phyloP scores from a whole-genome alignment of 2,329 filamentous ascomycete genomes.

The Chaetomiaceae sp. region DNA sequence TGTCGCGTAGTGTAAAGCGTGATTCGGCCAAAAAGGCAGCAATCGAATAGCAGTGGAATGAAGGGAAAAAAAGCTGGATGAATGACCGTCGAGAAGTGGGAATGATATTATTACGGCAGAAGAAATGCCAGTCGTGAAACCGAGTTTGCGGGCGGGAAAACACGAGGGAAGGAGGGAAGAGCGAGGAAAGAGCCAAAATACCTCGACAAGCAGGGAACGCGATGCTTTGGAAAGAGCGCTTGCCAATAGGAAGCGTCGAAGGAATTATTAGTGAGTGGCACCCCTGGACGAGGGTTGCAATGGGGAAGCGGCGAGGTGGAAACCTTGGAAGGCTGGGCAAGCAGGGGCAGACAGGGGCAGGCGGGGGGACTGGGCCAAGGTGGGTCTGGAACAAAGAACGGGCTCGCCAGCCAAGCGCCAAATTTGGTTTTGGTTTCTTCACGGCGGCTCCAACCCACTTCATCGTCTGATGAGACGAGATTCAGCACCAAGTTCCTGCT shows the following conservation, averaged over 20 bases:
- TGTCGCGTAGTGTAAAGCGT: conserved; percentile 2
- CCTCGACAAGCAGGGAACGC: conserved; percentile 4
- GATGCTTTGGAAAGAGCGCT: conserved; percentile 8
- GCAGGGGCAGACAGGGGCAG: conserved; percentile 8
- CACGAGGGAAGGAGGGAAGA: conserved; percentile 19
- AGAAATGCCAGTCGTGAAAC: conserved; percentile 9
- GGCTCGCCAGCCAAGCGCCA: too few relatives aligned
- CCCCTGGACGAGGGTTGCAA: conserved; percentile 12
- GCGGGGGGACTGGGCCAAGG: conserved; percentile 10
- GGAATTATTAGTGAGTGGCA: conserved; percentile 6
- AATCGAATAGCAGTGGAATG: conserved; percentile 9
- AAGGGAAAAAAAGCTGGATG: conserved; percentile 4
- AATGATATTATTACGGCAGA: conserved; percentile 19
- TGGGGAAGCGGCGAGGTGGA: conserved; percentile 11
- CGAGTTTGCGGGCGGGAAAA: background rate
- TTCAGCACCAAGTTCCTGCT: too few relatives aligned
- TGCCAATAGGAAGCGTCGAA: conserved; percentile 18
- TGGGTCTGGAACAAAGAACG: too few relatives aligned
- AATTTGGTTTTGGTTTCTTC: too few relatives aligned
- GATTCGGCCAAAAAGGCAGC: conserved; percentile 3
- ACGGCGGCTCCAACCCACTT: too few relatives aligned
- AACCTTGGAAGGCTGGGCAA: too few relatives aligned
- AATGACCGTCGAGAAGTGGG: conserved; percentile 27
- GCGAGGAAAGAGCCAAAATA: conserved; percentile 20
- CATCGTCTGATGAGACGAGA: too few relatives aligned